A percentile compares a stretch with the other conserved stretches of the same genome.
Evolutionary conservation across 495 filamentous ascomycete species (phyloP).

Genomic region (Xylaria castorea): DNA sequence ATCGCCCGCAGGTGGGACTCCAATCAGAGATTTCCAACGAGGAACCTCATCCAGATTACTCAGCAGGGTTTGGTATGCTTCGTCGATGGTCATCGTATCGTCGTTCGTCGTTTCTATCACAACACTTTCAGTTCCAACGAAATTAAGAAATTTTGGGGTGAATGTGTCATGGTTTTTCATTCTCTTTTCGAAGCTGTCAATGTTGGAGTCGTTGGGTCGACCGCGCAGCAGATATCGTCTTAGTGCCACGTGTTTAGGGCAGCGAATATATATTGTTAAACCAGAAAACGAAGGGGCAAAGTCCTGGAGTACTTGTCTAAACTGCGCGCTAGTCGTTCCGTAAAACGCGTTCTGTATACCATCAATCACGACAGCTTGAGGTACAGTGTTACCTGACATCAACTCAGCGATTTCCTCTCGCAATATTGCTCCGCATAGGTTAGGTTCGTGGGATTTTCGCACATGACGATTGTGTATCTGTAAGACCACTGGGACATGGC

Average conservation of each 20-base stretch:
- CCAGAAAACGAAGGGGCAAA: constrained; percentile 3
- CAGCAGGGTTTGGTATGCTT: background rate
- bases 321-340: background rate
- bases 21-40: background rate
- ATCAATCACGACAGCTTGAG: background rate
- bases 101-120: background rate
- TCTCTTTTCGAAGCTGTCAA: background rate
- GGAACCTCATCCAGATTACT: background rate
- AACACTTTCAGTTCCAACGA: background rate
- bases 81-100: background rate
- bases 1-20: background rate
- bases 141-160: background rate
- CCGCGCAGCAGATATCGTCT: background rate
- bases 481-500: background rate
- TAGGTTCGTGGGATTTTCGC: background rate
- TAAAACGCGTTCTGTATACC: background rate
- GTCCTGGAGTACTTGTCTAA: background rate
- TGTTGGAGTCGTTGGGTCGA: background rate
- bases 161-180: background rate
- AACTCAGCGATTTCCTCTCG: background rate
- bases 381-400: background rate
- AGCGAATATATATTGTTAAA: background rate
- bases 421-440: background rate
- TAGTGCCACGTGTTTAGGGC: background rate
- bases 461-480: background rate